A percentile compares a stretch with the other conserved stretches of the same genome.
Conservation (phyloP, 2,329 filamentous ascomycete genomes). For the Metarhizium humberi region DNA sequence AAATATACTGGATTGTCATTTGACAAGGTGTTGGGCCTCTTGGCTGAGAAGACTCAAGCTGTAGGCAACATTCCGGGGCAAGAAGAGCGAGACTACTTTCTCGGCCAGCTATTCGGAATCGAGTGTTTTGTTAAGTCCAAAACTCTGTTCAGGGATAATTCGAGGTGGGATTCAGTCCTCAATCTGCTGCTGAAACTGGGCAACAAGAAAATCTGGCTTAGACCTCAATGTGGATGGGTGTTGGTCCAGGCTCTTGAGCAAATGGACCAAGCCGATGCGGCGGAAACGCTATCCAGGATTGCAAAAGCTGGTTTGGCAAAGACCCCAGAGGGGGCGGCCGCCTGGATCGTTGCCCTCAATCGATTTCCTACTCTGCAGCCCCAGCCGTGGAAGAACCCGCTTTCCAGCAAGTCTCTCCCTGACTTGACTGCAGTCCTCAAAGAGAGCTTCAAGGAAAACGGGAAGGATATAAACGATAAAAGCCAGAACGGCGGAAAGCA, state of each 20-base stretch:
- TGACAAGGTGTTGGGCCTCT: slow-evolving; percentile 40
- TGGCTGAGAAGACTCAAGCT: slow-evolving; percentile 46
- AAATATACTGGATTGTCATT: slow-evolving; percentile 47
- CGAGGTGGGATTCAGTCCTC: slow-evolving; percentile 59
- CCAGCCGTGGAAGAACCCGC: slow-evolving; percentile 70
- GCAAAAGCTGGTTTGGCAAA: slow-evolving; percentile 58
- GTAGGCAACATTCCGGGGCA: slow-evolving; percentile 49
- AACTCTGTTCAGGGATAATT: slow-evolving; percentile 53
- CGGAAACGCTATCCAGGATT: slow-evolving; percentile 54
- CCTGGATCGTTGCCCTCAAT: slow-evolving; percentile 68
- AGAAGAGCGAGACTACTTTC: slow-evolving; percentile 77
- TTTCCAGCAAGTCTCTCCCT: slow-evolving; percentile 58
- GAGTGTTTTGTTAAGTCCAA: slow-evolving; percentile 77
- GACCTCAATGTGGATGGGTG: slow-evolving; percentile 78
- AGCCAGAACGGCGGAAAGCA: slow-evolving; percentile 43
- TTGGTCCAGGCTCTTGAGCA: slow-evolving; percentile 64
- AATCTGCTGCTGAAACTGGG: slow-evolving; percentile 65
- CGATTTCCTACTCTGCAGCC: slow-evolving; percentile 54
- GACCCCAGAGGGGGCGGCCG: slow-evolving; percentile 79
- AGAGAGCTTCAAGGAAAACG: slow-evolving; percentile 53
- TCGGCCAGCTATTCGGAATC: slow-evolving; percentile 80
- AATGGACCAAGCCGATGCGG: slow-evolving; percentile 47
- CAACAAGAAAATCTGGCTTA: slow-evolving; percentile 78
- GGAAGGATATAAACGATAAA: slow-evolving; percentile 33
- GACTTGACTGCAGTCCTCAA: slow-evolving; percentile 70